Conservation (phyloP, 2,329 filamentous ascomycete species). For the Apiospora marii region DNA sequence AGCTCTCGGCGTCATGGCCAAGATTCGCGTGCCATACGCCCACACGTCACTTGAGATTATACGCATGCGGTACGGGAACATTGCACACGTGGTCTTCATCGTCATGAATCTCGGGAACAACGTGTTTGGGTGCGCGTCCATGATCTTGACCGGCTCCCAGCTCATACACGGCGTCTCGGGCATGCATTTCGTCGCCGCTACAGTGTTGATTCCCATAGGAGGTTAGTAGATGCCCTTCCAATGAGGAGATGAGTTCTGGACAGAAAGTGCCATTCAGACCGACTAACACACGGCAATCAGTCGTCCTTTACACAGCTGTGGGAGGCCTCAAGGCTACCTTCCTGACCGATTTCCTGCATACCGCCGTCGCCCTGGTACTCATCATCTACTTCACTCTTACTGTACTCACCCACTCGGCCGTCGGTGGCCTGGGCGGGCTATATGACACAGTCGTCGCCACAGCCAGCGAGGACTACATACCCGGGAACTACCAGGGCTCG, state of each 20-base stretch:
- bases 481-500: slow-evolving; percentile 55
- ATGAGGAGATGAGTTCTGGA: not conserved
- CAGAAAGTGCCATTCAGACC: too few species aligned
- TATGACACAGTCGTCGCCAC: slow-evolving; percentile 56
- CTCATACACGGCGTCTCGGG: slow-evolving; percentile 55
- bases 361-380: slow-evolving; percentile 54
- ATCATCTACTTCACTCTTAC: slow-evolving; percentile 56
- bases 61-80: slow-evolving; percentile 53
- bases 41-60: slow-evolving; percentile 60
- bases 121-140: slow-evolving; percentile 51
- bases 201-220: slow-evolving; percentile 54
- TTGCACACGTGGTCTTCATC: slow-evolving; percentile 50
- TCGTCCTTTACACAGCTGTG: slow-evolving; percentile 56
- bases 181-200: slow-evolving; percentile 56
- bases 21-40: slow-evolving; percentile 57
- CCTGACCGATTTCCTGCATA: slow-evolving; percentile 57
- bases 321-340: slow-evolving; percentile 59
- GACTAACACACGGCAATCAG: slow-evolving; percentile 34
- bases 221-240: slow-evolving; percentile 26
- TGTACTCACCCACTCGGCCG: slow-evolving; percentile 50
- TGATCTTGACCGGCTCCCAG: slow-evolving; percentile 55
- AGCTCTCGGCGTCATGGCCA: slow-evolving; percentile 55
- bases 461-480: slow-evolving; percentile 49
- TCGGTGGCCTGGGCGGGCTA: slow-evolving; percentile 51
- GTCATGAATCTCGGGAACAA: slow-evolving; percentile 52